Conservation (phyloP, 768 basidiomycete species). For the Lentinula sp. region DNA sequence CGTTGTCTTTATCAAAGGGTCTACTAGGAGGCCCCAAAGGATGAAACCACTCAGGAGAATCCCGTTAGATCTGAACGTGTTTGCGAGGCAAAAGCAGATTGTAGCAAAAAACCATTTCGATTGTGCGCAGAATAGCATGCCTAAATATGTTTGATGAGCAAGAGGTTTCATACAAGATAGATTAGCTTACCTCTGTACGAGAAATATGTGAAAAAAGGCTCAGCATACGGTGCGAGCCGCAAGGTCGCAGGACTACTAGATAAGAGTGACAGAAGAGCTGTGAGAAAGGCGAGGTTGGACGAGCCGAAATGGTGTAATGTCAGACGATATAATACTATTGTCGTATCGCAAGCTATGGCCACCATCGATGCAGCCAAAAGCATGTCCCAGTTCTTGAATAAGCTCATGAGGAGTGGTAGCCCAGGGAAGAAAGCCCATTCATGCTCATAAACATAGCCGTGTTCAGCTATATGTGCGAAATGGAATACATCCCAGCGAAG, state of each 20-base stretch:
- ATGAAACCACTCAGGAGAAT: conserved; percentile 73
- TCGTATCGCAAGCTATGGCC: conserved; percentile 32
- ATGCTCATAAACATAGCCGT: conserved; percentile 63
- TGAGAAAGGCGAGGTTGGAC: conserved; percentile 51
- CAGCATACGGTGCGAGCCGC: conserved; percentile 68
- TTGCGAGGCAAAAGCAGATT: conserved; percentile 56
- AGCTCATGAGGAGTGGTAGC: conserved; percentile 43
- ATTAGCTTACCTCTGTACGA: conserved; percentile 59
- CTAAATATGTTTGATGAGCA: conserved; percentile 20
- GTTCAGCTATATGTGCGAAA: conserved; percentile 61
- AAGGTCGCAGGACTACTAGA: conserved; percentile 76
- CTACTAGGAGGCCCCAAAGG: conserved; percentile 61
- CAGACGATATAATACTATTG: conserved; percentile 48
- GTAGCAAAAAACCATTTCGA: conserved; percentile 50
- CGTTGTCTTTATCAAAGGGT: conserved; percentile 37
- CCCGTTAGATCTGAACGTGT: conserved; percentile 72
- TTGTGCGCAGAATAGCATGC: conserved; percentile 52
- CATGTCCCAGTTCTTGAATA: conserved; percentile 19
- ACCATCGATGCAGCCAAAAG: conserved; percentile 32
- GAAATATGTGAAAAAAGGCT: conserved; percentile 80
- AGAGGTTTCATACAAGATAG: conserved; percentile 2
- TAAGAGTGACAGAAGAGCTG: conserved; percentile 65
- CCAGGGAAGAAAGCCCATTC: conserved; percentile 87
- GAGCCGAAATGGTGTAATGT: conserved; percentile 52
- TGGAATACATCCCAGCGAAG: conserved; percentile 90